Conservation (phyloP, 2,329 filamentous ascomycete species). For the Colletotrichum filicis region DNA sequence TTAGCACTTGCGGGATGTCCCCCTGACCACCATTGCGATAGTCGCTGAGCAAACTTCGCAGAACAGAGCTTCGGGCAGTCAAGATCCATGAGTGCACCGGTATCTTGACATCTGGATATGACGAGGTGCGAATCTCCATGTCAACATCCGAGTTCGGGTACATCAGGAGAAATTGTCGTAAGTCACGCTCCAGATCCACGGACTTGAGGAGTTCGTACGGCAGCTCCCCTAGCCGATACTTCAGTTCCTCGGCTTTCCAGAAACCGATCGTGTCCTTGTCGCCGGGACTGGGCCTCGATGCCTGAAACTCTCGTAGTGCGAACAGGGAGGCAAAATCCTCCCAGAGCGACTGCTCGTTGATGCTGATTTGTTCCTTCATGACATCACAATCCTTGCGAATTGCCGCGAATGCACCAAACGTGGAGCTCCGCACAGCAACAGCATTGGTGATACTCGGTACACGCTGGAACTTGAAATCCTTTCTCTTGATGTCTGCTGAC, state of each 20-base stretch:
- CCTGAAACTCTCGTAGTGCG: constrained; percentile 71
- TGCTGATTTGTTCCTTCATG: constrained; percentile 75
- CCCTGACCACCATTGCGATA: constrained; percentile 65
- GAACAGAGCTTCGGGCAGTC: constrained; percentile 75
- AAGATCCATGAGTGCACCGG: constrained; percentile 88
- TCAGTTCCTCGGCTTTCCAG: constrained; percentile 55
- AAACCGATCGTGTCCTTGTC: constrained; percentile 54
- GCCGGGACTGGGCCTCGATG: constrained; percentile 49
- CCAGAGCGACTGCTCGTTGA: constrained; percentile 77
- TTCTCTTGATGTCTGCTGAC: constrained; percentile 70
- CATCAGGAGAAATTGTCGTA: constrained; percentile 59
- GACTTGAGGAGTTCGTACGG: constrained; percentile 68
- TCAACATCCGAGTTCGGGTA: constrained; percentile 55
- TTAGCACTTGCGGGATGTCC: constrained; percentile 69
- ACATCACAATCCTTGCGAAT: constrained; percentile 87
- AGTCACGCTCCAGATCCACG: constrained; percentile 73
- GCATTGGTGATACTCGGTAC: constrained; percentile 90
- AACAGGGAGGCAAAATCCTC: constrained; percentile 77
- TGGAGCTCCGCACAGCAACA: constrained; percentile 84
- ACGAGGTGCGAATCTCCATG: constrained; percentile 63
- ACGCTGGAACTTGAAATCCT: constrained; percentile 95
- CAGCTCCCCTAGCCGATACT: constrained; percentile 62
- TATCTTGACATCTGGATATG: constrained; percentile 74
- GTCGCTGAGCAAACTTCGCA: constrained; percentile 71
- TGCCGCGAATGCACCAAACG: constrained; percentile 89